A percentile compares a stretch with the other conserved stretches of the same genome.
Conservation (phyloP, 1,284 basidiomycete genomes). For the Athelia sp. region DNA sequence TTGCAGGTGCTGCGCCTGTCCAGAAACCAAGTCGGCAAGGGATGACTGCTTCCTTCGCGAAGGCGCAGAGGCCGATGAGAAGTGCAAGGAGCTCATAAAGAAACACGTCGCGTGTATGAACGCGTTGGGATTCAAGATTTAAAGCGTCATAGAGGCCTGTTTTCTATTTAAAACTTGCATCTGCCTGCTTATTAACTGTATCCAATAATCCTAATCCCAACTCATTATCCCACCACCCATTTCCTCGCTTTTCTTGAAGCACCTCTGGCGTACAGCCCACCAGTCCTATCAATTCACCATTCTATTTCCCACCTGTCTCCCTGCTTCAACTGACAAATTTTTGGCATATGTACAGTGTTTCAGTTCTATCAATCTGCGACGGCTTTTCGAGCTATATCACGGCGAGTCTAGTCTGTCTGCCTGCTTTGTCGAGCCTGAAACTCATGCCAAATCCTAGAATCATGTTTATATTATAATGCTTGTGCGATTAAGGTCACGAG, state of each 20-base stretch:
- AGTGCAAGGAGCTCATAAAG: conserved; percentile 78
- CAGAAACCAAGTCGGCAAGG: conserved; percentile 84
- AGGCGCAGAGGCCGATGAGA: conserved; percentile 67
- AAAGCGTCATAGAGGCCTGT: conserved; percentile 12
- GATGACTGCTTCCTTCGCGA: conserved; percentile 91
- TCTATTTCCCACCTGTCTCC: too few species aligned
- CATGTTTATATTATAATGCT: not conserved
- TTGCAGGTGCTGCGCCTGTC: conserved; percentile 89
- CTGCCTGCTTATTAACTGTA: not conserved
- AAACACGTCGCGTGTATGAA: conserved; percentile 91
- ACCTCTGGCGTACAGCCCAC: too few species aligned
- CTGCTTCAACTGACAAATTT: too few species aligned
- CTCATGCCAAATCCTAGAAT: too few species aligned
- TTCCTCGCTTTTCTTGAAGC: too few species aligned
- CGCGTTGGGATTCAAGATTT: conserved; percentile 80
- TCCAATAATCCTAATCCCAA: not conserved
- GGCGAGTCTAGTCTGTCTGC: too few species aligned
- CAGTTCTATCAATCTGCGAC: too few species aligned
- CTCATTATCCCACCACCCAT: not conserved
- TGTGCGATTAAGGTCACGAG: not conserved
- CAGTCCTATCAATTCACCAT: too few species aligned
- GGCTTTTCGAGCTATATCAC: too few species aligned
- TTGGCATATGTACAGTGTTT: too few species aligned
- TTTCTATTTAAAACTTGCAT: not conserved
- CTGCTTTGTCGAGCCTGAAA: too few species aligned